Base-by-base conservation (phyloP, 495 filamentous ascomycete genomes). In the Tuber indicum region DNA sequence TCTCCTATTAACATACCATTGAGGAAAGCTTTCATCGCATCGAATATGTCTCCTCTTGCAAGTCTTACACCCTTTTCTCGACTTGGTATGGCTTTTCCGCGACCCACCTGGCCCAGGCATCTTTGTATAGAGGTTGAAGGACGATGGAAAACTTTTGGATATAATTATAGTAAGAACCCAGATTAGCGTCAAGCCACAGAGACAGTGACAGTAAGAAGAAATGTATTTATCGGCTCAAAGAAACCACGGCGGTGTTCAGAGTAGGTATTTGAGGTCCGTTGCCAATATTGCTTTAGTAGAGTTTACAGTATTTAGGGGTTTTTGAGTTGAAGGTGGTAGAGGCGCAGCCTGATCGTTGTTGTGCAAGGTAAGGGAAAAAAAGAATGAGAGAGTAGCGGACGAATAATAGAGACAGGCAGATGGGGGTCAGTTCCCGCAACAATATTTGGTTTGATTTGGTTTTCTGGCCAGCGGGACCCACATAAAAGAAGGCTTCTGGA, bases 41-140 rank as follows among this genome's bases (percentile, higher is more conserved):
- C 96, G 90, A 84, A 99, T 98, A 86, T 99, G 96, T 82, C 96
- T 90, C 85, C 91, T 90, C 88, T 99, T 99, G 89, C 96, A 99
- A 46, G 93, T 97, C 81, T 93, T 94, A 86, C 96, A 99, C 72
- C 96, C 96, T 86, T 97, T 98, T 76, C 96, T 90, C 72, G 95
- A 98, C 86, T 99, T 99, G 79, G 96, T 99, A 87, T 99, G 96
- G 86, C 95, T 94, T 84, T 73, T 80, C 69, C 72, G 66, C 71
- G 66, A 73, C 42, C 78, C 78, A 70, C 78, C 77, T 72, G 78
- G 73, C 41, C 78, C 78, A 74, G 78, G 78, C 78, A 80, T 80
- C 58, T 79, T 80, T 74, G 77, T 62, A 70, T 70, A 62, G 46
- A 72, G 58, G 45, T 79, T 47, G 74, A 49, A 74, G 36, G 78